Conservation (phyloP, 768 basidiomycete genomes). For the Pseudohyphozyma bogoriensis region DNA sequence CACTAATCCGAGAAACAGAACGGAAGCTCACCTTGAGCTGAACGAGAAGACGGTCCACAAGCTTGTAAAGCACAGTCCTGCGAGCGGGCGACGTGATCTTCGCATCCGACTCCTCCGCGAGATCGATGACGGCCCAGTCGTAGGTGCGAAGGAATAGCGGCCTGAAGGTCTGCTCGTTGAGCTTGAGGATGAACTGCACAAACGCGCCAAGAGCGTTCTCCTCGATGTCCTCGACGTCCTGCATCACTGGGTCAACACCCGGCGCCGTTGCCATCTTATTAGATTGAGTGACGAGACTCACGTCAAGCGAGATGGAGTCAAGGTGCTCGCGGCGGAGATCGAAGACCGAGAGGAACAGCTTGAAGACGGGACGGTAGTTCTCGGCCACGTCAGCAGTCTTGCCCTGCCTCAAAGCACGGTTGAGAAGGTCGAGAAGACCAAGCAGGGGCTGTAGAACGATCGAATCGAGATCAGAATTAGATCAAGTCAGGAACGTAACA, state of each 20-base stretch:
- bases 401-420: conserved; percentile 55
- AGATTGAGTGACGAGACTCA: background rate
- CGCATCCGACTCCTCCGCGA: conserved; percentile 37
- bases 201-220: conserved; percentile 49
- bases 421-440: conserved; percentile 60
- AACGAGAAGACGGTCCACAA: conserved; percentile 63
- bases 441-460: conserved; percentile 28
- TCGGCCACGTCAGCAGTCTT: conserved; percentile 56
- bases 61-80: conserved; percentile 61
- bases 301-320: conserved; percentile 31
- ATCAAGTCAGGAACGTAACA: background rate
- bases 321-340: conserved; percentile 43
- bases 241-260: conserved; percentile 4
- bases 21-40: conserved; percentile 65
- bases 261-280: too few relatives aligned
- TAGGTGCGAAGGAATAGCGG: conserved; percentile 83
- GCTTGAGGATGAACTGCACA: conserved; percentile 76
- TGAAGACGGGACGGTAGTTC: conserved; percentile 58
- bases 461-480: background rate
- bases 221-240: conserved; percentile 32
- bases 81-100: conserved; percentile 41
- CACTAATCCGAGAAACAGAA: too few relatives aligned
- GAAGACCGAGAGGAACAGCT: conserved; percentile 68
- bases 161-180: conserved; percentile 83
- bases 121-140: conserved; percentile 76